Evolutionary conservation across 192 early-diverging fungal genomes (phyloP), one percentile per base, ranked within the genome.

Genomic region (Linderina pennispora): DNA sequence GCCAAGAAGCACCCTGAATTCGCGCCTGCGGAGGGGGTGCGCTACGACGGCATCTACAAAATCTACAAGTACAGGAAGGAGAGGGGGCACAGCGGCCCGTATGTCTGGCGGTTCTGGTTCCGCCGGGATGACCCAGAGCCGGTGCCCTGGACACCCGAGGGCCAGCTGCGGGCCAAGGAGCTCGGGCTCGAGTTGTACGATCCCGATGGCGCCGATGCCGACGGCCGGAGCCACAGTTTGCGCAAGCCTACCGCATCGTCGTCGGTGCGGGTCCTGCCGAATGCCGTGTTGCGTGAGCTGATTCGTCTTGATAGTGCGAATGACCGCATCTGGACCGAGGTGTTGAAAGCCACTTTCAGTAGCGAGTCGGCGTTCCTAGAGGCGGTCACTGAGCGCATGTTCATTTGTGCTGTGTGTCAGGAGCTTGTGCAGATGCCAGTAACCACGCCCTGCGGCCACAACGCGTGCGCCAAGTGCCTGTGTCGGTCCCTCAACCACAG

Each of bases 41-140:
- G 84, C 13, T 84, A 86, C 45, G 82, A 86, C 56, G 84, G 82
- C 1, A 19, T 84, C 19, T 84, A 86, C 53, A 81, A 80, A 9
- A 15, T 86, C 7, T 82, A 79, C 11, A 75, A 71, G 43, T 82
- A 84, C 55, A 83, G 81, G 81, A 64, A 50, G 13, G 61, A 81
- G 33, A 67, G 45, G 58, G 74, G 69, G 1, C 43, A 58, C 14
- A 48, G 49, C 9, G 77, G 76, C 10, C 69, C 61, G 51, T 46
- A 46, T 23, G 66, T 83, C n/a, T 86, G 82, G 82, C 64, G 80
- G 23, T 86, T 62, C 38, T 43, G 68, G 8, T 77, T 86, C 59
- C 60, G 80, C 8, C 70, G 84, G 40, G 80, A 82, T 37, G 84
- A 86, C 38, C 43, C 53, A 0, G 80, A 79, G 32, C 77, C 80